Base-by-base conservation (phyloP, 2,329 filamentous ascomycete genomes). In the Colletotrichum neosansevieriae region DNA sequence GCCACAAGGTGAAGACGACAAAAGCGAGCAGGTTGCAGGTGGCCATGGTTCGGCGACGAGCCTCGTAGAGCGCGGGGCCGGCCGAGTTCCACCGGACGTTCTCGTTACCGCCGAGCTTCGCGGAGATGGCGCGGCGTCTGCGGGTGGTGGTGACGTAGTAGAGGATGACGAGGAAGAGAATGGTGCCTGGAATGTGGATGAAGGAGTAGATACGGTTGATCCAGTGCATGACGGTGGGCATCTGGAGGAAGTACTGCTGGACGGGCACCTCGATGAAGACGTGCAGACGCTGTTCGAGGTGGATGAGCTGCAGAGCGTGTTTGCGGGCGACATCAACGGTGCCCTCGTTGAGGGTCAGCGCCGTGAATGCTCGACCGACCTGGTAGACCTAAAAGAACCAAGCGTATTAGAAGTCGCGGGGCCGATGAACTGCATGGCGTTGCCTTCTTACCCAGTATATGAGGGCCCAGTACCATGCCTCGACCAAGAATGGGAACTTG, bases 111-210 rank as follows among this genome's bases (percentile, higher is more conserved):
- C 69, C 58, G 61, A 74, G 67, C 34, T 75, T 73, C 13, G 76
- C 74, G 50, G 74, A 63, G 54, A 74, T 67, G 49, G 73, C 73
- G 32, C 75, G 76, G 36, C 85, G 81, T 75, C 87, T 87, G 58
- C 84, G 84, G 7, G 88, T 89, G 24, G 89, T 92, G 53, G 90
- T 92, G 75, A 91, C 86, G 79, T 91, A 92, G 80, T 88, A 93
- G 4, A 93, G 84, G 75, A 88, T 85, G 42, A 85, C 80, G 15
- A 83, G 77, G 74, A 92, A 94, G 50, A 90, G 83, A 71, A 93
- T 93, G 6, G 91, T 93, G 13, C 90, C 91, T 0, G 91, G 91
- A 66, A 93, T 93, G 77, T 93, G 91, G 74, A 94, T 92, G 78
- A 92, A 93, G 6, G 90, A 92, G 79, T 93, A 93, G 32, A 87